Conservation (phyloP, 139 green algal genomes). For the Chlorella vulgaris region DNA sequence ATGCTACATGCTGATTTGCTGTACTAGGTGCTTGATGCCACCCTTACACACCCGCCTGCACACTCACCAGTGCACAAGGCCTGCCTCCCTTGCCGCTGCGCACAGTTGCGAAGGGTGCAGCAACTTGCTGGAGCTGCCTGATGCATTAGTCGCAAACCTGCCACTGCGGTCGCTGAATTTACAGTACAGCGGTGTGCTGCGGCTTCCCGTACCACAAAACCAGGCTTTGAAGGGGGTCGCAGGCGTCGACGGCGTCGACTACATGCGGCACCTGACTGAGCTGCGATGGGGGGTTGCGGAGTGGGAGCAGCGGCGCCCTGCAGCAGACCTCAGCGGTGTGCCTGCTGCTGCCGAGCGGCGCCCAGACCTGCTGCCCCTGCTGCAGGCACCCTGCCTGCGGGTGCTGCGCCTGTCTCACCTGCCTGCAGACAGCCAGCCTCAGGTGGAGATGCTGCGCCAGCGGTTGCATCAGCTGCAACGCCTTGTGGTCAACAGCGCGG, state of each 20-base stretch:
- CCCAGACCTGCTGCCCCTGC: background rate
- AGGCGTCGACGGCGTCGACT: background rate
- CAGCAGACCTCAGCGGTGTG: background rate
- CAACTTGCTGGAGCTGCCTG: slow-evolving; percentile 1
- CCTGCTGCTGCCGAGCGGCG: background rate
- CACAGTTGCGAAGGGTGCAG: slow-evolving; percentile 24
- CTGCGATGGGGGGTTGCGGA: slow-evolving; percentile 17
- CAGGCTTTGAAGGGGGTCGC: background rate
- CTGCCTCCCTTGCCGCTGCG: background rate
- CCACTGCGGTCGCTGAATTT: slow-evolving; percentile 20
- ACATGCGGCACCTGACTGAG: background rate
- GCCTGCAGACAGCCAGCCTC: background rate
- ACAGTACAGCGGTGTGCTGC: slow-evolving; percentile 12
- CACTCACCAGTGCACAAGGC: too few relatives aligned
- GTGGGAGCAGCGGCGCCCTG: background rate
- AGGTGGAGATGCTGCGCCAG: background rate
- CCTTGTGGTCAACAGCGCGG: slow-evolving; percentile 21
- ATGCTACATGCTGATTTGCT: background rate
- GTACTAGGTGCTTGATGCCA: background rate
- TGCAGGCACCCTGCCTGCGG: background rate
- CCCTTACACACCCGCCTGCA: background rate
- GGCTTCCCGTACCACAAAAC: background rate
- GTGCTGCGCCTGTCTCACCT: slow-evolving; percentile 21
- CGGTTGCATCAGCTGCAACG: background rate
- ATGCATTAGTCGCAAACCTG: background rate